Evolutionary conservation across 1,284 basidiomycete genomes (phyloP).

Genomic region (Fomitiporia mediterranea): DNA sequence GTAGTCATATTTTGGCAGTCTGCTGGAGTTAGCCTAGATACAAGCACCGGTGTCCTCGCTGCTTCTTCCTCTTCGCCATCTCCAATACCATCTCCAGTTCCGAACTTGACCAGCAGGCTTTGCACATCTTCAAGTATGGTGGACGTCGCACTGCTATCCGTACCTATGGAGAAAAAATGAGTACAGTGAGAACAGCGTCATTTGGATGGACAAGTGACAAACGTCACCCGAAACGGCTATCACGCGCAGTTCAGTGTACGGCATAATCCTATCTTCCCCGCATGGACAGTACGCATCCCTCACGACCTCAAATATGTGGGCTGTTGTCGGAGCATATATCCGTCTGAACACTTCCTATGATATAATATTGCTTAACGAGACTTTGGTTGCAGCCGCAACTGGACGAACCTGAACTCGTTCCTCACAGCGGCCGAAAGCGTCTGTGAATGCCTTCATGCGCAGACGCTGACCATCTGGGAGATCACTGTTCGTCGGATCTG

Average conservation of each 20-base stretch:
- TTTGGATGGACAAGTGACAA: neutral
- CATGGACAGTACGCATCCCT: conserved; percentile 38
- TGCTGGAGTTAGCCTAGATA: conserved; percentile 50
- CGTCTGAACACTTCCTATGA: conserved; percentile 39
- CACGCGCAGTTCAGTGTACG: conserved; percentile 50
- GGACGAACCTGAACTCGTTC: conserved; percentile 41
- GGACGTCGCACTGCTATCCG: conserved; percentile 17
- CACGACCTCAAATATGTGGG: conserved; percentile 38
- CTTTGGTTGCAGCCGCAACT: conserved; percentile 7
- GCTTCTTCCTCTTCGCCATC: conserved; percentile 28
- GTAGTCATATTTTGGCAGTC: conserved; percentile 51
- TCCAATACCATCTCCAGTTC: neutral
- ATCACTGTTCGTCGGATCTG: conserved; percentile 32
- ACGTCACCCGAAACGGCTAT: conserved; percentile 49
- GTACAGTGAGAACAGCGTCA: conserved; percentile 15
- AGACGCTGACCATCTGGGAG: conserved; percentile 37
- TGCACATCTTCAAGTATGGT: conserved; percentile 12
- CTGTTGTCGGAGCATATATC: conserved; percentile 41
- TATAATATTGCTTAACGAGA: neutral
- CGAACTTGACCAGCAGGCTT: neutral
- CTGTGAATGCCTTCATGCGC: conserved; percentile 43
- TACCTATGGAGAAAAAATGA: conserved; percentile 22
- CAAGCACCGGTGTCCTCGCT: conserved; percentile 25
- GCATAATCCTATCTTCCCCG: conserved; percentile 33
- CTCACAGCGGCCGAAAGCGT: conserved; percentile 47